These are phyloP conservation scores for Balamuthia mandrillaris DNA, from an alignment of 208 protist genomes.

Conservation along the genomic window DNA sequence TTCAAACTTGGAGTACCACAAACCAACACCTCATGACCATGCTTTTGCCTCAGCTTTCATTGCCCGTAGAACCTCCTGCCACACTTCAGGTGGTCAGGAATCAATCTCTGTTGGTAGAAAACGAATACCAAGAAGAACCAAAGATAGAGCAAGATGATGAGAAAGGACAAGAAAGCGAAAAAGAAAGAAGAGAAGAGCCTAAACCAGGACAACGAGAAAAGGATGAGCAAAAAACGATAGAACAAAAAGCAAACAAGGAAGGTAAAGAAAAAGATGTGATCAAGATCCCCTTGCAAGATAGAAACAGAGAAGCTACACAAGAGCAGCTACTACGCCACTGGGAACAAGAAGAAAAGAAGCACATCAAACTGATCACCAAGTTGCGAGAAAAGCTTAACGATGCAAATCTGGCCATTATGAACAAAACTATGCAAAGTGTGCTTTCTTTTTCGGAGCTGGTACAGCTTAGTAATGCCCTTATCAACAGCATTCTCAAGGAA, in stretches of 20 bases:
- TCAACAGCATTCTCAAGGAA: slow-evolving; percentile 9
- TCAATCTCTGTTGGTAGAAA: too few relatives aligned
- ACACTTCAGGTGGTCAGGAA: too few relatives aligned
- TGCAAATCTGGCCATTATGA: slow-evolving; percentile 3
- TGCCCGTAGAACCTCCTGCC: too few relatives aligned
- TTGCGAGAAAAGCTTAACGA: background rate
- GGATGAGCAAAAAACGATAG: background rate
- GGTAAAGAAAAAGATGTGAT: background rate
- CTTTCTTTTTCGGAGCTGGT: background rate
- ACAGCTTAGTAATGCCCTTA: background rate
- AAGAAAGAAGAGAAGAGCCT: background rate
- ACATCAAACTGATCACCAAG: background rate
- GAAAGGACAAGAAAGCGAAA: too few relatives aligned
- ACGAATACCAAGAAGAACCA: too few relatives aligned
- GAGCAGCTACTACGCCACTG: background rate
- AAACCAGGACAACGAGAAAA: background rate
- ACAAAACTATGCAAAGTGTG: background rate
- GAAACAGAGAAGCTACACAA: background rate
- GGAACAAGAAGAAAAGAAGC: background rate
- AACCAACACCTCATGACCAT: too few relatives aligned
- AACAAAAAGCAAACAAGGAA: background rate
- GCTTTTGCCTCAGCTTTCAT: too few relatives aligned
- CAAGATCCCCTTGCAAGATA: background rate
- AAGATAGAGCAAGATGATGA: too few relatives aligned
- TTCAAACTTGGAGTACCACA: too few relatives aligned